Percentiles rank a stretch among this genome's conserved stretches.
These are phyloP conservation scores for Rhizodiscina lignyota DNA, from an alignment of 495 filamentous ascomycete genomes.

Conservation along the genomic window DNA sequence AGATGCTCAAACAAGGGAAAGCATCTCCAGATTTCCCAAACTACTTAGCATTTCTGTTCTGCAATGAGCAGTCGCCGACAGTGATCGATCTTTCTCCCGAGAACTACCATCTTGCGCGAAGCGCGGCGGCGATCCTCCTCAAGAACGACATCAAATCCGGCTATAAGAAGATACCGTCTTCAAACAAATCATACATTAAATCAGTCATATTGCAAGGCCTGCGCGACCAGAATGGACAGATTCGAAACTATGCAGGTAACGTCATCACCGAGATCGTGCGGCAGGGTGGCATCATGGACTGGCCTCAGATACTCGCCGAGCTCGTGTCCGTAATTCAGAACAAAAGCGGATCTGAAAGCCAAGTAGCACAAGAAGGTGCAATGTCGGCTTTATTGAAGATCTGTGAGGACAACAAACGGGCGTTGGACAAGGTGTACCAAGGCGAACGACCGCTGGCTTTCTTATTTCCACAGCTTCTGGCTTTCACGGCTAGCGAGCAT, in stretches of 20 bases:
- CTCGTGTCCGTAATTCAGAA: constrained; percentile 63
- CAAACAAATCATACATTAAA: constrained; percentile 56
- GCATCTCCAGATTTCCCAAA: constrained; percentile 87
- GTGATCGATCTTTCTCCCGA: constrained; percentile 35
- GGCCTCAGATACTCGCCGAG: constrained; percentile 78
- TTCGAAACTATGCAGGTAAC: constrained; percentile 77
- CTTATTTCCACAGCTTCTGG: constrained; percentile 79
- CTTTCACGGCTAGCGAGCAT: constrained; percentile 60
- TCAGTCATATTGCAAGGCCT: constrained; percentile 61
- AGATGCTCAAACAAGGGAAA: constrained; percentile 94
- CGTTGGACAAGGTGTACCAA: constrained; percentile 70
- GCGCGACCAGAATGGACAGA: constrained; percentile 64
- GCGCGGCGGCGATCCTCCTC: constrained; percentile 78
- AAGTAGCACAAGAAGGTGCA: constrained; percentile 72
- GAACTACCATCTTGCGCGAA: constrained; percentile 60
- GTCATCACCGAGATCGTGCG: constrained; percentile 90
- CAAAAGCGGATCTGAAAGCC: constrained; percentile 43
- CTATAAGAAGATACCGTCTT: constrained; percentile 52
- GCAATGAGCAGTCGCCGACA: constrained; percentile 43
- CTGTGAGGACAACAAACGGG: constrained; percentile 85
- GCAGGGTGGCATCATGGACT: constrained; percentile 70
- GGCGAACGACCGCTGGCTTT: constrained; percentile 75
- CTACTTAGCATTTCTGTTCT: constrained; percentile 85
- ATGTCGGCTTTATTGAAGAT: constrained; percentile 88
- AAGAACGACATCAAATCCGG: constrained; percentile 75